phyloP scores from a whole-genome alignment of 371 early-diverging fungal species.

The Mucor circinelloides region DNA sequence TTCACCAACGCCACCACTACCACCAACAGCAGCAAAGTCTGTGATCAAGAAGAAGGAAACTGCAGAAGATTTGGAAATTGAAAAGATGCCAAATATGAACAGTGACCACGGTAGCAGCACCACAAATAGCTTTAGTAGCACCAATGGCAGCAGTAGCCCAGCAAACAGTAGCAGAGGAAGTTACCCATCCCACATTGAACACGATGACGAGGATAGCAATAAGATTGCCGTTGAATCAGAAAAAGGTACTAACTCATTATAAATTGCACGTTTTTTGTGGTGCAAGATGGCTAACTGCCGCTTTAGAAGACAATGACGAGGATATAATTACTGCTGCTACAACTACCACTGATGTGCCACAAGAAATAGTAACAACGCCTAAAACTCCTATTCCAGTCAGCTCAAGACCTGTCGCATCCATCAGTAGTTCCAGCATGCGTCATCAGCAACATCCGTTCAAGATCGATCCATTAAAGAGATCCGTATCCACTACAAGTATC shows the following conservation, averaged over 20 bases:
- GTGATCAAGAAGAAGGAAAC: not conserved
- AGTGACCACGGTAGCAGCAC: conserved; percentile 9
- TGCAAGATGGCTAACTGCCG: not conserved
- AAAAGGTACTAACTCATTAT: not conserved
- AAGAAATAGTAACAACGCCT: not conserved
- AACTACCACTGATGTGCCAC: not conserved
- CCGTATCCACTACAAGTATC: conserved; percentile 13
- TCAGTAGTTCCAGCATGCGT: conserved; percentile 4
- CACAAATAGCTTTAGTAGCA: not conserved
- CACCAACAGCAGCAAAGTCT: not conserved
- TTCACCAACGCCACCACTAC: not conserved
- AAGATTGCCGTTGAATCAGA: not conserved
- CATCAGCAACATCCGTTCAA: not conserved
- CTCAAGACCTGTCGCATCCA: not conserved
- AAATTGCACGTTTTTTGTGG: not conserved
- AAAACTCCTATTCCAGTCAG: not conserved
- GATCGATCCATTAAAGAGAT: conserved; percentile 7
- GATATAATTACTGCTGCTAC: no score
- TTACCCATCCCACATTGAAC: not conserved
- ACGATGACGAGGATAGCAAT: not conserved
- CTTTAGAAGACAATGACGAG: not conserved
- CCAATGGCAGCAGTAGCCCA: not conserved
- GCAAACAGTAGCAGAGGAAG: not conserved
- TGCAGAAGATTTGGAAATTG: not conserved
- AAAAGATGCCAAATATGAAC: not conserved